Conservation (phyloP, 176 grass and related monocot genomes). For the Zea luxurians region DNA sequence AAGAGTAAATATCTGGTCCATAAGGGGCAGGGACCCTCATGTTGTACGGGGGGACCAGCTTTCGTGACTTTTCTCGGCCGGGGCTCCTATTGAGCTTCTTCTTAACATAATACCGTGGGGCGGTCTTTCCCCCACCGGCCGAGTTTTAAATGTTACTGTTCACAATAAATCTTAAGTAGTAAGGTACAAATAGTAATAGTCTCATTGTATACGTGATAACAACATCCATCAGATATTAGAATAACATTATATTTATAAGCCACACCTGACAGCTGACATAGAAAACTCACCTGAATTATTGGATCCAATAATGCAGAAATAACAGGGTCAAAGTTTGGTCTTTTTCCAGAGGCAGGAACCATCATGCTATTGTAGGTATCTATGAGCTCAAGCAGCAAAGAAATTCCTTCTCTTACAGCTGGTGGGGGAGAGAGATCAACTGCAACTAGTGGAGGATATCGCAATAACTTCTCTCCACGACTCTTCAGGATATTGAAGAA, state of each 20-base stretch:
- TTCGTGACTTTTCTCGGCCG: too few relatives aligned
- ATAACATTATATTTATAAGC: slow-evolving; percentile 14
- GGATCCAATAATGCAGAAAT: slow-evolving; percentile 93
- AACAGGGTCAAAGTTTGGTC: slow-evolving; percentile 77
- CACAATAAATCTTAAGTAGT: background rate
- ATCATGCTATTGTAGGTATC: slow-evolving; percentile 92
- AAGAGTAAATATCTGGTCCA: too few relatives aligned
- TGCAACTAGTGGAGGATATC: slow-evolving; percentile 87
- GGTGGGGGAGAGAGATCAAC: slow-evolving; percentile 86
- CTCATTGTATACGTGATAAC: background rate
- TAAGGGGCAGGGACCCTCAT: too few relatives aligned
- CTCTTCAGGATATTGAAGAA: slow-evolving; percentile 94
- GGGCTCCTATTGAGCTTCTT: too few relatives aligned
- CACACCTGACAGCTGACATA: slow-evolving; percentile 17
- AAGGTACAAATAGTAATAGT: background rate
- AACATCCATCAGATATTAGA: background rate
- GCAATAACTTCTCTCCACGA: slow-evolving; percentile 78
- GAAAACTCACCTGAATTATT: slow-evolving; percentile 77
- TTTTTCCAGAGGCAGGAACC: slow-evolving; percentile 88
- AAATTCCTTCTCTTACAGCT: slow-evolving; percentile 81
- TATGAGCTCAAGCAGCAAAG: slow-evolving; percentile 87
- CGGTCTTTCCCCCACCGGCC: too few relatives aligned
- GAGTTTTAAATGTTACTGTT: background rate
- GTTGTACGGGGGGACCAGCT: too few relatives aligned
- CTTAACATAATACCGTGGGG: too few relatives aligned